Base-by-base conservation (phyloP, 2,329 filamentous ascomycete genomes). In the Xylariaceae sp. region DNA sequence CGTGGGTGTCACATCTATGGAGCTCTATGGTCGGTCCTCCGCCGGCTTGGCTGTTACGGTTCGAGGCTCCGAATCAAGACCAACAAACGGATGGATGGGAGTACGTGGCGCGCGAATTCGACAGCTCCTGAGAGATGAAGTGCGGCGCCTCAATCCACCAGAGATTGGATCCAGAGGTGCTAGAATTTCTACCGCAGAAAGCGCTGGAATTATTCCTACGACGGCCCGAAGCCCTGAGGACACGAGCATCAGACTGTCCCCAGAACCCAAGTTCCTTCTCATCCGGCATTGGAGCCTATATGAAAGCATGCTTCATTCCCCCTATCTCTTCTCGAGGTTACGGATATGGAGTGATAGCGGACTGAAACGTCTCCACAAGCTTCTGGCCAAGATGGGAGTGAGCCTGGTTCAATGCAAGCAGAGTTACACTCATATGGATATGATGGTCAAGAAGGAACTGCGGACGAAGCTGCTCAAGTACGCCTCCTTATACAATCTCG, bases 341-440 rank as follows among this genome's bases (percentile, higher is more conserved):
- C 91, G 94, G 64, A 89, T 95, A 35, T 98, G 93, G 91, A 94
- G 84, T 45, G 93, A 97, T 48, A 79, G 78, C 38, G 93, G 93
- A 3, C 77, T 87, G 39, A 95, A 94, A 62, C 80, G 91, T 38
- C 72, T 98, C 16, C 88, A 96, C 64, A 97, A 97, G 61, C 76
- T 98, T 1, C 76, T 98, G 3, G 93, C 93, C 33, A 98, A 97
- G 65, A 98, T 98, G 91, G 93, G 93, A 24, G 87, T 98, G 41
- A 95, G 88, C 57, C 72, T 97, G 29, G 85, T 85, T 4, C 91
- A 98, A 66, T 95, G 90, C 67, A 90, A 89, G 56, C 93, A 97
- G 64, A 91, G 83, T 60, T 98, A 97, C 61, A 89, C 89, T 0
- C 93, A 98, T 64, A 97, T 98, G 90, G 91, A 97, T 65, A 94